Conservation (phyloP, 257 asterid genomes). For the Hygrophila difformis region DNA sequence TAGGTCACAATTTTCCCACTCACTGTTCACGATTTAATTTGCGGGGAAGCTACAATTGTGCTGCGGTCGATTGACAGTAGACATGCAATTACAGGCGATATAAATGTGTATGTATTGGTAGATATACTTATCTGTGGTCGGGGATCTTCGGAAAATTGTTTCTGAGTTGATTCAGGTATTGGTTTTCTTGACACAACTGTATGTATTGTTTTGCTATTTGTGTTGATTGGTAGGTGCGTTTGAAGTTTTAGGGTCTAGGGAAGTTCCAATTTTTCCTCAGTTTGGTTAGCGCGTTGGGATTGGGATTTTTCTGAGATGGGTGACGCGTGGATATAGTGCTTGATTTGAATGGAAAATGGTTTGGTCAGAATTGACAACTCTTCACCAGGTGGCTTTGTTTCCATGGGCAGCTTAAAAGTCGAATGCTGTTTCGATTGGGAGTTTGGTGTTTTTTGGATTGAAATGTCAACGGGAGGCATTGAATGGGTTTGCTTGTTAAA, state of each 20-base stretch:
- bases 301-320: conserved; percentile 10
- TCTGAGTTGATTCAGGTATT: conserved; percentile 19
- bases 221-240: too few relatives aligned
- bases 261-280: conserved; percentile 16
- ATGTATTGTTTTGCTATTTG: too few relatives aligned
- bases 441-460: conserved; percentile 8
- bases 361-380: conserved; percentile 18
- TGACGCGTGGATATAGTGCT: not conserved
- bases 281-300: conserved; percentile 12
- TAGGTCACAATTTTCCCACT: conserved; percentile 19
- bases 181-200: too few relatives aligned
- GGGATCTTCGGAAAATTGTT: conserved; percentile 5
- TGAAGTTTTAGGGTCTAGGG: too few relatives aligned
- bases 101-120: too few relatives aligned
- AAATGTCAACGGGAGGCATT: conserved; percentile 31
- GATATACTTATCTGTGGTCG: not conserved
- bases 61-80: conserved; percentile 19
- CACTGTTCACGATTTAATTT: conserved; percentile 19
- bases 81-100: too few relatives aligned
- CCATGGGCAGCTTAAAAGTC: conserved; percentile 2
- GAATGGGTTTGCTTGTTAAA: conserved; percentile 25
- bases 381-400: conserved; percentile 9
- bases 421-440: conserved; percentile 8
- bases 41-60: conserved; percentile 1
- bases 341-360: not conserved